Evolutionary conservation across 2,329 filamentous ascomycete species (phyloP), one percentile per base, ranked within the genome.

Genomic region (Bertia moriformis): DNA sequence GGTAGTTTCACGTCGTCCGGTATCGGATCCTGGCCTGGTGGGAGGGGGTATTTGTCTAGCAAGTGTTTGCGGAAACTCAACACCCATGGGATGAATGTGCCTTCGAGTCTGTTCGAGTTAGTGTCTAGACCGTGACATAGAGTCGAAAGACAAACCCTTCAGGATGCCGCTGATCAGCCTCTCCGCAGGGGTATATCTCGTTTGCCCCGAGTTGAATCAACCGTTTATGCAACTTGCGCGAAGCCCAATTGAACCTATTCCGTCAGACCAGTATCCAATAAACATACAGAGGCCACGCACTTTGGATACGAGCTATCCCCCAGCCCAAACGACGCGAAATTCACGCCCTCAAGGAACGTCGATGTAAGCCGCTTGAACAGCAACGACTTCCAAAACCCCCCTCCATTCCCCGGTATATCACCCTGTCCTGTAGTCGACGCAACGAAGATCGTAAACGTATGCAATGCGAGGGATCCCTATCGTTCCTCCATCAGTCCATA

Each of bases 261-360:
- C 41, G 37, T 17, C 33, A 40, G 18, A 37, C 14, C 18, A 27
- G 20, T 49, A 43, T 50, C 41, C n/a, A n/a, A n/a, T n/a, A n/a
- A 37, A 18, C 30, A 39, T 29, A 19, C 14, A 24, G 39, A 4
- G 27, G 17, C 37, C 30, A 54, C 71, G 46, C 65, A 91, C 79
- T 93, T 89, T 41, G 82, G 71, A 66, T 98, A 98, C 1, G 88
- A 93, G 51, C 83, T 94, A 58, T 98, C 91, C 1, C 91, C 91
- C 1, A 96, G 69, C 1, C 91, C 91, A 64, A 96, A 94, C 0
- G 80, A 83, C 3, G 84, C 80, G 58, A 93, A 96, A 1, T 65
- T 69, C 44, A 93, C 62, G 22, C 70, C 67, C 27, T 64, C 54
- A 29, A 98, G 63, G 49, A 79, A 88, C 14, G 71, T 73, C 3